These are phyloP conservation scores for Phytomonas francai DNA, from an alignment of 208 protist species.

Conservation along the genomic window DNA sequence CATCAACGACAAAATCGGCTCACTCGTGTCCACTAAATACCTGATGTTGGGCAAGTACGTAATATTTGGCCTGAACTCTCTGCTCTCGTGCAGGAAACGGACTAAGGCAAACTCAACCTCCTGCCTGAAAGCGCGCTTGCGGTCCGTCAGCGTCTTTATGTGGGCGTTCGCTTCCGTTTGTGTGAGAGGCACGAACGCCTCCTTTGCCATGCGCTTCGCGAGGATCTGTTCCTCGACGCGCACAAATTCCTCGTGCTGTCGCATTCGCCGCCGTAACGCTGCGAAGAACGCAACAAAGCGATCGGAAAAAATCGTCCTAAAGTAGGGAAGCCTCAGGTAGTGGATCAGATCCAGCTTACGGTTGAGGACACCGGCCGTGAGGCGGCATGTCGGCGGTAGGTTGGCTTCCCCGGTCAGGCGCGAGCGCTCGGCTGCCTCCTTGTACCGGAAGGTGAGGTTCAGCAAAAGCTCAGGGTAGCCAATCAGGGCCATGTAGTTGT, in stretches of 20 bases:
- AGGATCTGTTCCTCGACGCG: constrained; percentile 8
- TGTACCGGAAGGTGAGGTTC: constrained; percentile 73
- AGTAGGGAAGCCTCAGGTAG: constrained; percentile 63
- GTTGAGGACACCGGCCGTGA: constrained; percentile 34
- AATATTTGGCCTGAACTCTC: constrained; percentile 65
- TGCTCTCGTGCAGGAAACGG: constrained; percentile 79
- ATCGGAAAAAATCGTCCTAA: constrained; percentile 72
- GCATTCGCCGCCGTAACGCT: constrained; percentile 39
- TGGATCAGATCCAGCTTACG: constrained; percentile 58
- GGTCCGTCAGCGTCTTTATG: constrained; percentile 35
- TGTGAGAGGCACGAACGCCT: constrained; percentile 24
- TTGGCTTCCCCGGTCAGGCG: neutral
- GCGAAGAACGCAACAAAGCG: constrained; percentile 63
- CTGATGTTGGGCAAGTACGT: constrained; percentile 72
- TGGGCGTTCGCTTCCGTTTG: constrained; percentile 24
- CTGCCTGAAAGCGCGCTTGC: constrained; percentile 33
- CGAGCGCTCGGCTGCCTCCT: constrained; percentile 27
- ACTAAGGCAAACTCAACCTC: constrained; percentile 75
- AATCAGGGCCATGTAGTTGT: constrained; percentile 74
- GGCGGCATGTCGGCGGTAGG: constrained; percentile 11
- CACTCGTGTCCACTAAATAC: neutral
- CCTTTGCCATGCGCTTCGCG: constrained; percentile 27
- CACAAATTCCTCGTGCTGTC: constrained; percentile 38
- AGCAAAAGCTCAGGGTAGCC: constrained; percentile 78
- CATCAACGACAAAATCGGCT: constrained; percentile 7